Percentiles rank a stretch among this genome's conserved stretches.
Conservation (phyloP, 2,329 filamentous ascomycete genomes). For the Stagonosporopsis chrysanthemi region DNA sequence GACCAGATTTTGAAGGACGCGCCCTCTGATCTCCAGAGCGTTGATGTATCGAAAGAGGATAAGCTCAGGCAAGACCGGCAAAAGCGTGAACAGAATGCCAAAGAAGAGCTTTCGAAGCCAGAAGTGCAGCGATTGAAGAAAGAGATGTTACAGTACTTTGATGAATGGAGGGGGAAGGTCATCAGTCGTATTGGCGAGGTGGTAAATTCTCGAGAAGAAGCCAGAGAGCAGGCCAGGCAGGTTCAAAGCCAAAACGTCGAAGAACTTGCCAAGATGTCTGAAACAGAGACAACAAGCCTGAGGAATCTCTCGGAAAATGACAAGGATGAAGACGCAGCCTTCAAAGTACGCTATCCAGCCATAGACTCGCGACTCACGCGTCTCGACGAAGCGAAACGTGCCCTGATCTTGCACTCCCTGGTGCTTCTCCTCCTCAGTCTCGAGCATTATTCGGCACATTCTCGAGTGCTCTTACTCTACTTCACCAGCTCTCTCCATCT, state of each 20-base stretch:
- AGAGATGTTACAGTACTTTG: constrained; percentile 74
- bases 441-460: constrained; percentile 78
- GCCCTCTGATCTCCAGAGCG: constrained; percentile 30
- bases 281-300: constrained; percentile 37
- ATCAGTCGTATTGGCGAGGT: constrained; percentile 75
- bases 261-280: constrained; percentile 38
- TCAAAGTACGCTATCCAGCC: constrained; percentile 52
- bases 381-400: constrained; percentile 67
- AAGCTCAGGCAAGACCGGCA: constrained; percentile 40
- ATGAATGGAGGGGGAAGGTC: constrained; percentile 79
- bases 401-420: constrained; percentile 74
- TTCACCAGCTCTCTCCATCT: constrained; percentile 76
- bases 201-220: constrained; percentile 50
- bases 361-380: constrained; percentile 60
- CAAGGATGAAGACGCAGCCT: constrained; percentile 48
- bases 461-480: constrained; percentile 73
- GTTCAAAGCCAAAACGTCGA: constrained; percentile 34
- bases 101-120: constrained; percentile 59
- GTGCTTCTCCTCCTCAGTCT: constrained; percentile 77
- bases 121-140: constrained; percentile 71
- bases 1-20: constrained; percentile 35
- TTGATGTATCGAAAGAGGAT: constrained; percentile 43
- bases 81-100: constrained; percentile 43
- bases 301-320: constrained; percentile 35
- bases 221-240: constrained; percentile 38